Evolutionary conservation across 192 early-diverging fungal species (phyloP), one percentile per base, ranked within the genome.

Genomic region (Coemansia brasiliensis): DNA sequence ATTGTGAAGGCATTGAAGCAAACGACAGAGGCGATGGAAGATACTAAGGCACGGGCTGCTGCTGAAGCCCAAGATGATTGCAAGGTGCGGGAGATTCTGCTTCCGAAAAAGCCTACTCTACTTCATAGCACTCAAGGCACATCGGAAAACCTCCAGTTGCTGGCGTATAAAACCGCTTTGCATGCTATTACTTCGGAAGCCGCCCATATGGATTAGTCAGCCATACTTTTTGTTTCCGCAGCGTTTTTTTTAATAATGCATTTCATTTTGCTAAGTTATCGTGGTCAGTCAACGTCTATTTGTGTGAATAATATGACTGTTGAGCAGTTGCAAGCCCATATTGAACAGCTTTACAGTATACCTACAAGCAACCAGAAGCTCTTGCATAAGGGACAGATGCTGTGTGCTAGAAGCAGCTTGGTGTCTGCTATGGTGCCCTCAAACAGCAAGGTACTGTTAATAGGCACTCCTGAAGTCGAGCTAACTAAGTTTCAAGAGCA

Each of bases 141-240:
- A 16, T 38, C 57, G 10, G 40, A 50, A 10, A n/a, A 52, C 15
- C 29, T 57, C 39, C 64, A 71, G 53, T 16, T 59, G 22, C 49
- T 78, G 25, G 64, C 69, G 0, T 65, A 78, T 29, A 69, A 69
- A 17, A 69, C 74, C 9, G 74, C 65, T 13, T 56, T 78, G 27
- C 68, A 71, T 29, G 74, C 74, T 26, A 61, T 78, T 39, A 51
- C 46, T 3, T 25, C 45, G 29, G 57, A 57, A 40, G 26, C 49
- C 15, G 32, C 12, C 18, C 29, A 10, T 12, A 12, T 18, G 35
- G 29, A 53, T 53, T 16, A 20, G 35, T 38, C 24, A 43, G 21
- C 12, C 17, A 12, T 17, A 37, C 22, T 39, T 46, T 39, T 27
- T 1, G 45, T 6, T n/a, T 57, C 29, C 39, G 27, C 27, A 43